Percentiles rank a stretch among this genome's conserved stretches.
Evolutionary conservation across 352 stramenopile species (phyloP).

Genomic region (Pythium dissotocum): DNA sequence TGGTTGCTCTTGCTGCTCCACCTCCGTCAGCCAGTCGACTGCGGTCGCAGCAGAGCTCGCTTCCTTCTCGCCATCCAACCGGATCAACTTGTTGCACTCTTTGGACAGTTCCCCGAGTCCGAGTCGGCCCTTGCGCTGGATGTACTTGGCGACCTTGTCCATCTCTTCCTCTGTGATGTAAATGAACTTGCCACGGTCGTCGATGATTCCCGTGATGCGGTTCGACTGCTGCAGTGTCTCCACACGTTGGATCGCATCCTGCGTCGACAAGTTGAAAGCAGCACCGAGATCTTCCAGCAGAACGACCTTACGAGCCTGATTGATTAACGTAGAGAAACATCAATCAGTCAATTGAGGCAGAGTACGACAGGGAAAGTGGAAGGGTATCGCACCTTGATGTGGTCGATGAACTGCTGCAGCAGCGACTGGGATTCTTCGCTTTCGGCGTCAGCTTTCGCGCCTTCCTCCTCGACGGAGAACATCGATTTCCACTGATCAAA

Average conservation of each 20-base stretch:
- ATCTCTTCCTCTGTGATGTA: slow-evolving; percentile 81
- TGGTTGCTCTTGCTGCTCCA: slow-evolving; percentile 22
- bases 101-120: slow-evolving; percentile 63
- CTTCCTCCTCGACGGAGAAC: slow-evolving; percentile 71
- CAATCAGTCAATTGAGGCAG: neutral
- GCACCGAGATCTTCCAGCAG: slow-evolving; percentile 70
- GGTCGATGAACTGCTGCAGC: slow-evolving; percentile 74
- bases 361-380: too few relatives aligned
- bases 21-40: slow-evolving; percentile 43
- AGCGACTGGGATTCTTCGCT: slow-evolving; percentile 62
- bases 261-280: slow-evolving; percentile 65
- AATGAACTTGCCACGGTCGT: slow-evolving; percentile 84
- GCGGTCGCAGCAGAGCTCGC: slow-evolving; percentile 16
- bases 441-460: slow-evolving; percentile 50
- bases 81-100: slow-evolving; percentile 81
- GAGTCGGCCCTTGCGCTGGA: slow-evolving; percentile 65
- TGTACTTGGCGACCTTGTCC: slow-evolving; percentile 71
- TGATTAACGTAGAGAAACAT: neutral
- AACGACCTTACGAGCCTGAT: slow-evolving; percentile 67
- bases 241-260: slow-evolving; percentile 68
- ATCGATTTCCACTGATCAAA: slow-evolving; percentile 80
- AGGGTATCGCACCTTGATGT: slow-evolving; percentile 45
- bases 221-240: slow-evolving; percentile 52
- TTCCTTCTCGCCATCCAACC: slow-evolving; percentile 51
- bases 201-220: slow-evolving; percentile 70